A percentile compares a stretch with the other conserved stretches of the same genome.
Evolutionary conservation across 1,139 yeast genomes (phyloP).

Genomic region (Debaryomycetaceae sp.): DNA sequence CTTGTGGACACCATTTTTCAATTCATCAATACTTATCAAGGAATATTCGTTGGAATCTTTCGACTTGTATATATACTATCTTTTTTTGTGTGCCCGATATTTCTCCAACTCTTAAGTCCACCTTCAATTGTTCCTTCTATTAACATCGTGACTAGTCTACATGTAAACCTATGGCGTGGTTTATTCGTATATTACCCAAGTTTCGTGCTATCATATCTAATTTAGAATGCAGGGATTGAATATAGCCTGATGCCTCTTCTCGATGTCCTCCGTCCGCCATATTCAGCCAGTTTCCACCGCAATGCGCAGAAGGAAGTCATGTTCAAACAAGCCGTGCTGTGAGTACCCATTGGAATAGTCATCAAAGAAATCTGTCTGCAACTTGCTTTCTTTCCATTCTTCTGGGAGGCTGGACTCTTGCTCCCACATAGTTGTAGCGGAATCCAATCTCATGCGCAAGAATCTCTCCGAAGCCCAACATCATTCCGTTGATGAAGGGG

Average conservation of each 20-base stretch:
- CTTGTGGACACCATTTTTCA: slow-evolving; percentile 20
- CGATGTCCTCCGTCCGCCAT: too few relatives aligned
- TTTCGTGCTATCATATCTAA: not conserved
- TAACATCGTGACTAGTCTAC: too few relatives aligned
- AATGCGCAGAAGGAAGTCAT: too few relatives aligned
- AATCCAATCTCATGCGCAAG: slow-evolving; percentile 91
- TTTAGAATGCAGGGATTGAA: not conserved
- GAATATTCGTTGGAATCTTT: too few relatives aligned
- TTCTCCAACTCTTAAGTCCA: too few relatives aligned
- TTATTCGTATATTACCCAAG: not conserved
- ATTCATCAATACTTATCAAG: too few relatives aligned
- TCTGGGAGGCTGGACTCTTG: slow-evolving; percentile 50
- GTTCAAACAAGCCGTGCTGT: too few relatives aligned
- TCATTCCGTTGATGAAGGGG: slow-evolving; percentile 90
- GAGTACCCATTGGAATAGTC: not conserved
- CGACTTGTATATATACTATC: too few relatives aligned
- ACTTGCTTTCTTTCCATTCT: slow-evolving; percentile 22
- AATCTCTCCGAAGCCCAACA: slow-evolving; percentile 96
- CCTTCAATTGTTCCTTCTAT: too few relatives aligned
- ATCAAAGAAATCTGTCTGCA: not conserved
- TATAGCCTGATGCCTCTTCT: not conserved
- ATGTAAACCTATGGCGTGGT: too few relatives aligned
- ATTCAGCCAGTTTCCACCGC: too few relatives aligned
- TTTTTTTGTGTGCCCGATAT: too few relatives aligned
- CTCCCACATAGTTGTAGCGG: slow-evolving; percentile 74